These are phyloP conservation scores for Claviceps spartinae DNA, from an alignment of 2,329 filamentous ascomycete species.

Conservation along the genomic window DNA sequence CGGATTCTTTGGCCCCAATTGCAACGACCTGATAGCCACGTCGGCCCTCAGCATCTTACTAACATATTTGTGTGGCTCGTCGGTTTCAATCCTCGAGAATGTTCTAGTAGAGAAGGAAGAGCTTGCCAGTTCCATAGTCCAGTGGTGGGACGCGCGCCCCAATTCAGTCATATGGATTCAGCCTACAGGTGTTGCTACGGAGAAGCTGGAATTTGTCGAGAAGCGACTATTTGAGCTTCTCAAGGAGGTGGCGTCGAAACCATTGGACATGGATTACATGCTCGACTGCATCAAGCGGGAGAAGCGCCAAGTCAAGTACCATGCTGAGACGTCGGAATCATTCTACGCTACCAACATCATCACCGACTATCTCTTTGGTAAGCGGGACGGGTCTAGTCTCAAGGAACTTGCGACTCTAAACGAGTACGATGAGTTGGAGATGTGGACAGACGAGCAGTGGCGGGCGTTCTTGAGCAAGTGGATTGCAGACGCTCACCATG, in stretches of 20 bases:
- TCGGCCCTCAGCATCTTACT: constrained; percentile 69
- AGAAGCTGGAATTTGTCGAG: constrained; percentile 72
- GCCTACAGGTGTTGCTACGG: constrained; percentile 74
- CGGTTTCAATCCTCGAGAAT: constrained; percentile 85
- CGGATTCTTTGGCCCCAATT: constrained; percentile 75
- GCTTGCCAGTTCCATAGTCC: constrained; percentile 73
- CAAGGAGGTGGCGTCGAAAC: constrained; percentile 63
- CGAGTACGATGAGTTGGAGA: constrained; percentile 56
- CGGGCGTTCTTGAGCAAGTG: constrained; percentile 67
- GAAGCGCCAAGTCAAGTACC: constrained; percentile 67
- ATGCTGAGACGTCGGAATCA: constrained; percentile 66
- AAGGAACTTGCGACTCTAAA: constrained; percentile 40
- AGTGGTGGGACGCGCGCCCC: constrained; percentile 65
- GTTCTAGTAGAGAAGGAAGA: constrained; percentile 86
- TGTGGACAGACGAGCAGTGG: constrained; percentile 79
- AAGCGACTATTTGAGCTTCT: constrained; percentile 74
- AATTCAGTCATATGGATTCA: constrained; percentile 77
- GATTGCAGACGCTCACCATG: constrained; percentile 72
- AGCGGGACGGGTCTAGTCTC: constrained; percentile 67
- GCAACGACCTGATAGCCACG: constrained; percentile 52
- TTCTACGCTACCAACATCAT: constrained; percentile 81
- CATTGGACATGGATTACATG: constrained; percentile 82
- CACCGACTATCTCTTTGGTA: constrained; percentile 82
- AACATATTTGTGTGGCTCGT: constrained; percentile 82
- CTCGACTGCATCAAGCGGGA: constrained; percentile 75